Percentiles rank a stretch among this genome's conserved stretches.
Conservation (phyloP, 2,329 filamentous ascomycete species). For the Coniosporium tulheliwenetii region DNA sequence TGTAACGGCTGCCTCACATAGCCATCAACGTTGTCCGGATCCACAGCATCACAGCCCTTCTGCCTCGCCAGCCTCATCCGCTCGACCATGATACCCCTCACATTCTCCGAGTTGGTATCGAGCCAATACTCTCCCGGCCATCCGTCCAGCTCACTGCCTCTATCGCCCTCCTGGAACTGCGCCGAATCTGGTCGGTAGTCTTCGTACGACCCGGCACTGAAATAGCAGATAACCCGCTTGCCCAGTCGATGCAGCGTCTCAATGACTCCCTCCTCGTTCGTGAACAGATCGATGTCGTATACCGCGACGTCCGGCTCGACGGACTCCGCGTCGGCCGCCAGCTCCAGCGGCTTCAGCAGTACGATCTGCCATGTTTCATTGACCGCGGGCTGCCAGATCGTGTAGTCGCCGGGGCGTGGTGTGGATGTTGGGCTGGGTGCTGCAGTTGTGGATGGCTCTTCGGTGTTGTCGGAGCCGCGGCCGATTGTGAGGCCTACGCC, state of each 20-base stretch:
- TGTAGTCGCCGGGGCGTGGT: not conserved
- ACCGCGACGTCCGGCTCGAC: slow-evolving; percentile 36
- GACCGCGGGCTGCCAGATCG: slow-evolving; percentile 35
- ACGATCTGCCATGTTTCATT: slow-evolving; percentile 47
- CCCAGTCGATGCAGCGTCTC: slow-evolving; percentile 30
- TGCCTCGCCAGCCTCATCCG: slow-evolving; percentile 42
- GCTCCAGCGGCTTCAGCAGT: slow-evolving; percentile 26
- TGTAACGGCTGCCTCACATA: slow-evolving; percentile 31
- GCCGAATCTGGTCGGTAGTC: slow-evolving; percentile 42
- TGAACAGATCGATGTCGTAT: slow-evolving; percentile 47
- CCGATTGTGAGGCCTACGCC: slow-evolving; percentile 36
- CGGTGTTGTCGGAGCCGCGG: not conserved
- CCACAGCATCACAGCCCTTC: slow-evolving; percentile 54
- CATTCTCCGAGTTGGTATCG: slow-evolving; percentile 38
- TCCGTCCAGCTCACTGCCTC: slow-evolving; percentile 42
- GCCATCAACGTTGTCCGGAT: slow-evolving; percentile 57
- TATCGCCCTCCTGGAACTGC: slow-evolving; percentile 38
- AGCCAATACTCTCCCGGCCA: slow-evolving; percentile 57
- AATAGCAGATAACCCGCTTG: slow-evolving; percentile 58
- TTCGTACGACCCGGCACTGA: slow-evolving; percentile 56
- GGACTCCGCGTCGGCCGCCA: slow-evolving; percentile 16
- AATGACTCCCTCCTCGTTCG: slow-evolving; percentile 32
- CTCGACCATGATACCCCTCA: slow-evolving; percentile 48
- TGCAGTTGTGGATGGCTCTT: no score
- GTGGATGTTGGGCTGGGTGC: no score